phyloP scores from a whole-genome alignment of 805 yeast species.

The Metschnikowia colocasiae region DNA sequence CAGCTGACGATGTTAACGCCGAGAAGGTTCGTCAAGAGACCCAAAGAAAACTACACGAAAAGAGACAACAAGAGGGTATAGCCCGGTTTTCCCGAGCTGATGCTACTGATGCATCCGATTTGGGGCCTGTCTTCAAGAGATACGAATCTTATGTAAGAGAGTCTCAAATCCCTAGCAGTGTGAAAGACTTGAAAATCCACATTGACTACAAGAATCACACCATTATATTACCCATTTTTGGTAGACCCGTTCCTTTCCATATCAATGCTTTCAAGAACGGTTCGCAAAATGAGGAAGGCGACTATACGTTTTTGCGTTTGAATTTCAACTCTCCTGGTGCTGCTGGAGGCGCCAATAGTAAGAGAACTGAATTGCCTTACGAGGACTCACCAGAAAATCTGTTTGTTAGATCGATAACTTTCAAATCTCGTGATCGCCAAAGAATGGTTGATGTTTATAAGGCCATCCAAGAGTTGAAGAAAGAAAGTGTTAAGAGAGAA shows the following conservation, averaged over 20 bases:
- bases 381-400: slow-evolving; percentile 85
- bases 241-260: slow-evolving; percentile 97
- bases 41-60: slow-evolving; percentile 79
- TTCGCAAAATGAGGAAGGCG: slow-evolving; percentile 94
- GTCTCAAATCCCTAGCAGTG: slow-evolving; percentile 81
- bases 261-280: slow-evolving; percentile 92
- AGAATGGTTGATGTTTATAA: slow-evolving; percentile 87
- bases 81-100: slow-evolving; percentile 77
- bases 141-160: slow-evolving; percentile 94
- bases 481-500: slow-evolving; percentile 86
- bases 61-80: slow-evolving; percentile 82
- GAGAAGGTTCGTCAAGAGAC: slow-evolving; percentile 78
- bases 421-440: slow-evolving; percentile 86
- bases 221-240: slow-evolving; percentile 83
- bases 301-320: slow-evolving; percentile 81
- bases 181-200: slow-evolving; percentile 78
- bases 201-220: slow-evolving; percentile 88
- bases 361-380: slow-evolving; percentile 80
- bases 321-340: slow-evolving; percentile 93
- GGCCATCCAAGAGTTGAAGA: slow-evolving; percentile 87
- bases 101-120: slow-evolving; percentile 59
- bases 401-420: slow-evolving; percentile 80
- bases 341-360: slow-evolving; percentile 57
- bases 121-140: slow-evolving; percentile 75
- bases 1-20: slow-evolving; percentile 61